Percentiles rank a stretch among this genome's conserved stretches.
These are phyloP conservation scores for Cladosporium sp. DNA, from an alignment of 2,329 filamentous ascomycete genomes.

Conservation along the genomic window DNA sequence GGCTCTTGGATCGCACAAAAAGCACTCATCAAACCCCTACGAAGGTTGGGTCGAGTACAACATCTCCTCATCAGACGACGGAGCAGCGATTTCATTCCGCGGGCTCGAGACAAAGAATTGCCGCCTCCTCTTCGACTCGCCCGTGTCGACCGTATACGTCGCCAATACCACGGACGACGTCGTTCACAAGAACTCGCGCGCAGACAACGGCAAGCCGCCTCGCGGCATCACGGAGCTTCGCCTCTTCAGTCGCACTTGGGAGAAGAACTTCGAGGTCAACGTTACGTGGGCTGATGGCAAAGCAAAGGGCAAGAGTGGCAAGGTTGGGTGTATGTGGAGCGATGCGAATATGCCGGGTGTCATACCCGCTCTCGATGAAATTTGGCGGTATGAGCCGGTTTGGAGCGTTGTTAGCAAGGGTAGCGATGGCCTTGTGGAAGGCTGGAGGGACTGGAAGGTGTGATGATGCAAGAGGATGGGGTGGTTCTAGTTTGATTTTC, in stretches of 20 bases:
- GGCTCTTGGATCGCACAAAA: background rate
- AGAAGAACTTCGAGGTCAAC: constrained; percentile 70
- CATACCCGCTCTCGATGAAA: constrained; percentile 82
- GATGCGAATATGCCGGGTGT: constrained; percentile 68
- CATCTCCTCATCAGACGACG: constrained; percentile 42
- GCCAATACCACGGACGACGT: constrained; percentile 35
- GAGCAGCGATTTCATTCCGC: constrained; percentile 50
- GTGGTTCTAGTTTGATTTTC: background rate
- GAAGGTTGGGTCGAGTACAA: constrained; percentile 63
- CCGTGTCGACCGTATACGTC: constrained; percentile 62
- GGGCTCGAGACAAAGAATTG: constrained; percentile 71
- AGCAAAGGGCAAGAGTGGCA: constrained; percentile 52
- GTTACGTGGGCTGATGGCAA: constrained; percentile 56
- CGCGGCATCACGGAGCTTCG: constrained; percentile 54
- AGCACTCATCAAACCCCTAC: constrained; percentile 15
- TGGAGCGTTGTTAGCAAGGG: constrained; percentile 79
- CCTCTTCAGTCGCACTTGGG: constrained; percentile 80
- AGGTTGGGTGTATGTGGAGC: constrained; percentile 77
- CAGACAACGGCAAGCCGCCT: constrained; percentile 56
- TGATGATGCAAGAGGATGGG: background rate
- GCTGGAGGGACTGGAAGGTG: constrained; percentile 52
- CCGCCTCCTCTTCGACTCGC: constrained; percentile 65
- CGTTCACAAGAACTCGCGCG: constrained; percentile 29
- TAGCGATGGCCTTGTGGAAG: constrained; percentile 75
- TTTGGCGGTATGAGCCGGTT: constrained; percentile 66